Evolutionary conservation across 148 eudicot species (phyloP).

Genomic region (Chenopodium suecicum): DNA sequence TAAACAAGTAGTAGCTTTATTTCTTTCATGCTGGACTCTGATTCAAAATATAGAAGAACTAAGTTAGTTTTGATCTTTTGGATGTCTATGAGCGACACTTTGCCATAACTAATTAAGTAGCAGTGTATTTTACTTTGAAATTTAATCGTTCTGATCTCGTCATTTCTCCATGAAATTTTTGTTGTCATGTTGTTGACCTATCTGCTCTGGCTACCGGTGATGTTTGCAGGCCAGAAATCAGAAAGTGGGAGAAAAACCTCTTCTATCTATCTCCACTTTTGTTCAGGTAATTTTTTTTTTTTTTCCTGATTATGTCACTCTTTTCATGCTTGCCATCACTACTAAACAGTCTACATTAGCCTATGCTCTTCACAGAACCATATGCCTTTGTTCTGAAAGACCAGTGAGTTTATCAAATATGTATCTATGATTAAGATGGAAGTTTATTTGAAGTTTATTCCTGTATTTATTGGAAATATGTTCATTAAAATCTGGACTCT

Average conservation of each 20-base stretch:
- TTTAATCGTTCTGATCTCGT: background rate
- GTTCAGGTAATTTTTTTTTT: conserved; percentile 46
- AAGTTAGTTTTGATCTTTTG: background rate
- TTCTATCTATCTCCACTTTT: conserved; percentile 69
- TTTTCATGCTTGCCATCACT: conserved; percentile 1
- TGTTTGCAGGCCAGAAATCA: conserved; percentile 65
- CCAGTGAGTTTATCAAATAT: no score
- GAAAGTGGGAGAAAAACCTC: conserved; percentile 82
- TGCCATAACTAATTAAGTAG: background rate
- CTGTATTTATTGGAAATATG: no score
- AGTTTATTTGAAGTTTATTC: no score
- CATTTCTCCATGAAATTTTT: background rate
- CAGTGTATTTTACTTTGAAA: background rate
- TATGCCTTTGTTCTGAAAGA: background rate
- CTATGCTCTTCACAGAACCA: background rate
- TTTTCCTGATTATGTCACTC: background rate
- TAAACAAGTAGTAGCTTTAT: background rate
- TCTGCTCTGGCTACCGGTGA: background rate
- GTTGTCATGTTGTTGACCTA: background rate
- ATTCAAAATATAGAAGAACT: background rate
- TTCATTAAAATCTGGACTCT: no score
- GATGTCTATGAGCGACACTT: background rate
- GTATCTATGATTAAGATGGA: no score
- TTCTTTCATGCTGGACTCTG: background rate
- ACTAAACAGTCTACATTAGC: background rate